Conservation (phyloP, 2,329 filamentous ascomycete species). For the Hypoxylon sp. region DNA sequence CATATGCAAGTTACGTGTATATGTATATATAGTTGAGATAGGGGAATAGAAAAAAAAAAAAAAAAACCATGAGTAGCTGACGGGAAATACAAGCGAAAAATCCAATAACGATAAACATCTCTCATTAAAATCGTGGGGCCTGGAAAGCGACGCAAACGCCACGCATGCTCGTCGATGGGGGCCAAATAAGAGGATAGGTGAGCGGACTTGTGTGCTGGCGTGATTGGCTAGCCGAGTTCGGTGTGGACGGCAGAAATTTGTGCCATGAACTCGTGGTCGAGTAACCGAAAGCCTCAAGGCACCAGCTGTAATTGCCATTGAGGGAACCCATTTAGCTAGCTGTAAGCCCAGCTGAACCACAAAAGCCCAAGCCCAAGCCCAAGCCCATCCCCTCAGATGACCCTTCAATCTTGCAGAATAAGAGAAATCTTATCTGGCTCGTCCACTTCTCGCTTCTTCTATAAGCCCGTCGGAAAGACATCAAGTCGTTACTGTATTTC, state of each 20-base stretch:
- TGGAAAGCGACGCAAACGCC: constrained; percentile 18
- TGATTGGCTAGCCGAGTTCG: constrained; percentile 34
- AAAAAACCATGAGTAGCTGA: constrained; percentile 20
- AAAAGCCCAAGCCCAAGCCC: constrained; percentile 31
- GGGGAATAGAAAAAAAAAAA: constrained; percentile 22
- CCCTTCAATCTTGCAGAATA: constrained; percentile 2
- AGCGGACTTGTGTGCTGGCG: constrained; percentile 14
- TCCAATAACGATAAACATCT: constrained; percentile 39
- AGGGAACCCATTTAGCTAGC: constrained; percentile 27
- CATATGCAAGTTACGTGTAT: constrained; percentile 45
- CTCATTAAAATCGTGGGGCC: constrained; percentile 38
- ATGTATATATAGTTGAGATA: constrained; percentile 37
- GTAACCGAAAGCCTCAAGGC: constrained; percentile 34
- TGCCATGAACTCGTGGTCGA: constrained; percentile 34
- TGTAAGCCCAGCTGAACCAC: constrained; percentile 33
- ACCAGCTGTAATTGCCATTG: constrained; percentile 10
- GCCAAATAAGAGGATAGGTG: constrained; percentile 11
- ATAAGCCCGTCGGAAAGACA: constrained; percentile 41
- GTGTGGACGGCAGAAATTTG: constrained; percentile 25
- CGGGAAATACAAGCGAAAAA: constrained; percentile 34
- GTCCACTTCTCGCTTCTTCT: constrained; percentile 34
- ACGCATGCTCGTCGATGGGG: constrained; percentile 22
- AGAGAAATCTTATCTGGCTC: constrained; percentile 15
- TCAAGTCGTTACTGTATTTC: constrained; percentile 54
- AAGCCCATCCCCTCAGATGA: constrained; percentile 8